Conservation (phyloP, 139 green algal genomes). For the Haematococcus lacustris region DNA sequence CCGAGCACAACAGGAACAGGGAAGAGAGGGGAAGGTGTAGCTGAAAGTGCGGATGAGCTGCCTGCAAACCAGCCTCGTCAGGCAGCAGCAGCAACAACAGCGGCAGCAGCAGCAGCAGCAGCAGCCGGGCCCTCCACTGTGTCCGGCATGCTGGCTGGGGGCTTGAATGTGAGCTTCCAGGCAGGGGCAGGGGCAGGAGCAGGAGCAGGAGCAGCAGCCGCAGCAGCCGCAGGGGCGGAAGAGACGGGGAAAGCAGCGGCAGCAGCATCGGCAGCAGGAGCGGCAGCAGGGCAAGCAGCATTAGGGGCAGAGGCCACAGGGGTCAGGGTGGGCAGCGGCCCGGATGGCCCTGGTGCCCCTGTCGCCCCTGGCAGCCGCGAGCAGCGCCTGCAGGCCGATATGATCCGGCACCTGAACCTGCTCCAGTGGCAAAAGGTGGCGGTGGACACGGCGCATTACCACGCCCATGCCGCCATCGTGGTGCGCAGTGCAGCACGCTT, state of each 20-base stretch:
- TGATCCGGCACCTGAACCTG: neutral
- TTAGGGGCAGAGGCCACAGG: neutral
- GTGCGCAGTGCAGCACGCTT: slow-evolving; percentile 19
- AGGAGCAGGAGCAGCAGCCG: neutral
- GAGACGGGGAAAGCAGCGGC: neutral
- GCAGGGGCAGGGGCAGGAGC: neutral
- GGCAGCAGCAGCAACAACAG: no score
- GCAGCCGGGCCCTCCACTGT: no score
- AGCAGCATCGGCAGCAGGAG: neutral
- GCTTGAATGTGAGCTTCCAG: neutral
- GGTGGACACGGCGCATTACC: slow-evolving; percentile 26
- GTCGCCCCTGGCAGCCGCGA: neutral
- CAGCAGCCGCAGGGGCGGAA: no score
- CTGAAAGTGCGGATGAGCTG: no score
- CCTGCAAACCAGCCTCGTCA: no score
- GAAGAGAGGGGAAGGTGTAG: no score
- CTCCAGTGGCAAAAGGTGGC: slow-evolving; percentile 10
- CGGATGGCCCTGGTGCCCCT: neutral
- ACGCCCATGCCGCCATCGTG: slow-evolving; percentile 30
- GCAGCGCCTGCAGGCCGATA: neutral
- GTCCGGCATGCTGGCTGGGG: neutral
- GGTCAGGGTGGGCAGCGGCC: neutral
- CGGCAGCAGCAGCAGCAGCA: neutral
- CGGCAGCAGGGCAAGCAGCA: neutral
- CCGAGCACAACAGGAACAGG: no score